phyloP scores from a whole-genome alignment of 2,329 filamentous ascomycete species.

The Rutstroemia sp. region DNA sequence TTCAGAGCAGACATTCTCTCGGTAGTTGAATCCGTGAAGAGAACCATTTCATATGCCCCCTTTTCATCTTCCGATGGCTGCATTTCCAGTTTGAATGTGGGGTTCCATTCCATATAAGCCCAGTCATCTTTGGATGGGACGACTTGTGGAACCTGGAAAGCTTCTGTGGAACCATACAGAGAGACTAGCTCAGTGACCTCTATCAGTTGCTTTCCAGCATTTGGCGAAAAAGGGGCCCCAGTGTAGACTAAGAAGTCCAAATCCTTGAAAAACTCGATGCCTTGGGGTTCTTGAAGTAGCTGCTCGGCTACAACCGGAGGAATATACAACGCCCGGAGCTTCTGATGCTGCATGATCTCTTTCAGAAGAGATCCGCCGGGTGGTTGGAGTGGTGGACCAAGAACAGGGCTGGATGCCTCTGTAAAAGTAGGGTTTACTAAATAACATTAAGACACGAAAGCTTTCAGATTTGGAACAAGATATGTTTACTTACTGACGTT shows the following conservation, averaged over 20 bases:
- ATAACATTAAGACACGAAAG: background rate
- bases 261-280: background rate
- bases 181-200: constrained; percentile 3
- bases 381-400: constrained; percentile 5
- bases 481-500: background rate
- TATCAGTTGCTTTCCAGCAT: background rate
- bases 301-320: constrained; percentile 3
- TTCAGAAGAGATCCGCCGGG: constrained; percentile 6
- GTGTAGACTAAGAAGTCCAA: constrained; percentile 8
- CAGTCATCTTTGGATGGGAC: constrained; percentile 8
- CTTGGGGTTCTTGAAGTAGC: constrained; percentile 1
- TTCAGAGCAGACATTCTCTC: background rate
- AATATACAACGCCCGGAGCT: constrained; percentile 1
- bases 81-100: constrained; percentile 1
- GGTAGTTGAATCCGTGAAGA: constrained; percentile 7
- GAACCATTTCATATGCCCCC: constrained; percentile 6
- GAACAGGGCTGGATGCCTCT: constrained; percentile 1
- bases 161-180: constrained; percentile 10
- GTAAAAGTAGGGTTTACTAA: background rate
- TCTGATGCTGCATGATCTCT: background rate
- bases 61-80: constrained; percentile 1
- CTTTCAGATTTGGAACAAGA: background rate
- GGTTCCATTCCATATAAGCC: constrained; percentile 5
- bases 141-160: constrained; percentile 5
- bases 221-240: constrained; percentile 5